Percentiles rank a stretch among this genome's conserved stretches.
Evolutionary conservation across 2,329 filamentous ascomycete genomes (phyloP).

Genomic region (Coleophoma cylindrospora): DNA sequence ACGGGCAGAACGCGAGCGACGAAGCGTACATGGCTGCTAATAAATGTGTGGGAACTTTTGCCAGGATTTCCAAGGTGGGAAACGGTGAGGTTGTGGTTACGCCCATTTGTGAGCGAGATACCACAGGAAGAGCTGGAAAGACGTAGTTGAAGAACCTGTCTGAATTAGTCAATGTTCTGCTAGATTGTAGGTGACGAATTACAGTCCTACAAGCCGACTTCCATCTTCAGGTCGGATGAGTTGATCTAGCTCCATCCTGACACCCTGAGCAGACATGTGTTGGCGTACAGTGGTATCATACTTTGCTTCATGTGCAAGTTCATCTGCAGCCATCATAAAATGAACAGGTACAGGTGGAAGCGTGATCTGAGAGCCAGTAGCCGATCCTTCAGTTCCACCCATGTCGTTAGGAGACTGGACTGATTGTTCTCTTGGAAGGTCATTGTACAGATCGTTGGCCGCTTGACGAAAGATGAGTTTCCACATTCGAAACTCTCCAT

Average conservation of each 20-base stretch:
- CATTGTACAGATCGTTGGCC: not conserved
- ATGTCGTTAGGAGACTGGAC: not conserved
- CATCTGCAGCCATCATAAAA: constrained; percentile 1
- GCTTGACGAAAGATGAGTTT: not conserved
- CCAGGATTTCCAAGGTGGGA: not conserved
- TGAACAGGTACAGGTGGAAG: not conserved
- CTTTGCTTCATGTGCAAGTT: not conserved
- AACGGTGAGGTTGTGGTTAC: not conserved
- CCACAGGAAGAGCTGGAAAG: not conserved
- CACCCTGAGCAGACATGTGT: not conserved
- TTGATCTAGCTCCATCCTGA: constrained; percentile 1
- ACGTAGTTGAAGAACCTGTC: constrained; percentile 1
- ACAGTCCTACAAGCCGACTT: not conserved
- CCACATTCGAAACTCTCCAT: not conserved
- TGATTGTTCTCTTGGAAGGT: not conserved
- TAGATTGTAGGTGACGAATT: not conserved
- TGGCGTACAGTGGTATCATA: not conserved
- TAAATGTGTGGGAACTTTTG: constrained; percentile 1
- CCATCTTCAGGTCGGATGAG: not conserved
- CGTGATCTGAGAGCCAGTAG: not conserved
- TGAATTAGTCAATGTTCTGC: not conserved
- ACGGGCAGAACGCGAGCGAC: not conserved
- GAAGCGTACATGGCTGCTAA: constrained; percentile 1
- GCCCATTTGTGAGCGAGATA: not conserved
- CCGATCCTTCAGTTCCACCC: not conserved